These are phyloP conservation scores for Centrapalus pauciflorus DNA, from an alignment of 129 eudicot genomes.

Conservation along the genomic window DNA sequence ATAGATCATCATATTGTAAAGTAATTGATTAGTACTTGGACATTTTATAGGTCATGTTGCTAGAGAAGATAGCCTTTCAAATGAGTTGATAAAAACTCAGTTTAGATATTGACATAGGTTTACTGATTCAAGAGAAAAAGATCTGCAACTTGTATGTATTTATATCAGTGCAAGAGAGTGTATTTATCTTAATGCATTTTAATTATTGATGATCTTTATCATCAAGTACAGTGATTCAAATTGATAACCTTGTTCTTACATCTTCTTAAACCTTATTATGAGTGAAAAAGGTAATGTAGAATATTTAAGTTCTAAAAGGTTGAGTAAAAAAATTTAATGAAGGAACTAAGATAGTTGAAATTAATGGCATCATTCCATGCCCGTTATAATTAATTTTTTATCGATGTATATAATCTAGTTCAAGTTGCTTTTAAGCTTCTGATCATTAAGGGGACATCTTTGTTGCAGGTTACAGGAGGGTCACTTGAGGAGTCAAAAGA, in stretches of 20 bases:
- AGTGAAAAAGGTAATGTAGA: not conserved
- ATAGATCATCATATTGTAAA: not conserved
- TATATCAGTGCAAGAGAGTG: too few species aligned
- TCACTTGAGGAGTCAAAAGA: constrained; percentile 88
- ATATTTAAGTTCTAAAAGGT: too few species aligned
- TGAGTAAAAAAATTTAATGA: too few species aligned
- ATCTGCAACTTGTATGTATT: not conserved
- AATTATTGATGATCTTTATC: too few species aligned
- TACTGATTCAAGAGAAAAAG: not conserved
- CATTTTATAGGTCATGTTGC: not conserved
- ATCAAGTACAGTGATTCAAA: not conserved
- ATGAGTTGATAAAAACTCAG: not conserved
- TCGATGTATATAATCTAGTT: not conserved
- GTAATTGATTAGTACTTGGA: not conserved
- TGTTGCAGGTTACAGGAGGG: constrained; percentile 90
- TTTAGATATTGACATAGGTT: not conserved
- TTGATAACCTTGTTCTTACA: not conserved
- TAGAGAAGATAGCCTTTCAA: not conserved
- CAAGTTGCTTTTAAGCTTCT: not conserved
- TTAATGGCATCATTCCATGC: too few species aligned
- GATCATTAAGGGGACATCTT: not conserved
- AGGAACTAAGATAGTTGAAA: not conserved
- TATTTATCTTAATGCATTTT: too few species aligned
- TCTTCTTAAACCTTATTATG: not conserved
- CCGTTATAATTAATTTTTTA: too few species aligned